Evolutionary conservation across 164 flowering plant species (phyloP).

Genomic region (Tetrastigma voinierianum): DNA sequence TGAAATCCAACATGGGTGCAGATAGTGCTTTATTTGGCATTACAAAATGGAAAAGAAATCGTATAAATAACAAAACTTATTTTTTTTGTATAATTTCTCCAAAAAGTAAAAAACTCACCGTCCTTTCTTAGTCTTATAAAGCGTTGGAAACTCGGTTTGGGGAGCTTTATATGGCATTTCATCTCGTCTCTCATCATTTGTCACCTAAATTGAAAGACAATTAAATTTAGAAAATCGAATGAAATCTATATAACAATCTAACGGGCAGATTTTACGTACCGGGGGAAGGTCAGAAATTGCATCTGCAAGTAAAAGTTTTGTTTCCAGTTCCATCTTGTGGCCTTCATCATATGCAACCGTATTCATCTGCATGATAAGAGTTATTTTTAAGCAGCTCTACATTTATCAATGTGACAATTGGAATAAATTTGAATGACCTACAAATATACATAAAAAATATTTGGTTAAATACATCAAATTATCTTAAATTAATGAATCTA

Average conservation of each 20-base stretch:
- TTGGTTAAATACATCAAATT: background rate
- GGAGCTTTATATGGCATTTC: conserved; percentile 60
- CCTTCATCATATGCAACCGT: conserved; percentile 55
- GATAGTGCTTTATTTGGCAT: no score
- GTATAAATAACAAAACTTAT: no score
- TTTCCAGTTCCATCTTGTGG: conserved; percentile 21
- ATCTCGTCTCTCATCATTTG: conserved; percentile 53
- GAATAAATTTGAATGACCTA: no score
- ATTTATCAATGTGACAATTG: no score
- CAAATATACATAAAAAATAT: no score
- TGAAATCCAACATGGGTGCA: no score
- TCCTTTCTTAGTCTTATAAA: conserved; percentile 46
- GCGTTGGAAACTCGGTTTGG: conserved; percentile 61
- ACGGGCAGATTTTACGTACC: conserved; percentile 28
- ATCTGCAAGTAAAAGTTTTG: conserved; percentile 51
- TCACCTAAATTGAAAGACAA: conserved; percentile 38
- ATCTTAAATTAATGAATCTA: no score
- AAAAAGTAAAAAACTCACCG: conserved; percentile 35
- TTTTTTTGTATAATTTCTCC: background rate
- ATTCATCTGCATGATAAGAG: conserved; percentile 35
- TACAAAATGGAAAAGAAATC: no score
- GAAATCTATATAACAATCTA: background rate
- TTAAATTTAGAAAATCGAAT: background rate
- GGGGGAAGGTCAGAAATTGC: conserved; percentile 84
- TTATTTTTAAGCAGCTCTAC: background rate